Percentiles rank a stretch among this genome's conserved stretches.
phyloP scores from a whole-genome alignment of 1,284 basidiomycete species.

The Fomitiporia mediterranea region DNA sequence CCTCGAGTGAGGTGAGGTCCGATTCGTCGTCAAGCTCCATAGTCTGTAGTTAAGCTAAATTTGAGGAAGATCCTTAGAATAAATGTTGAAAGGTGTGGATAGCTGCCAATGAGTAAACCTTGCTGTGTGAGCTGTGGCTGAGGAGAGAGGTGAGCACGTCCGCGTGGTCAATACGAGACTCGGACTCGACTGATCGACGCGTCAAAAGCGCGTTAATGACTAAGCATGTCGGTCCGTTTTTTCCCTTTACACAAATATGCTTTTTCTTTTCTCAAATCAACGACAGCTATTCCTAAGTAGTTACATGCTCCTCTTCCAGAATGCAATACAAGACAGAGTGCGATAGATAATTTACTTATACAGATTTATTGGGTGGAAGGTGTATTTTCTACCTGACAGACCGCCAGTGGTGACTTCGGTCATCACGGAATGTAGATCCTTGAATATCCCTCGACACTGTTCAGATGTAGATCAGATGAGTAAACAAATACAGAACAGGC shows the following conservation, averaged over 20 bases:
- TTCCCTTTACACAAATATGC: neutral
- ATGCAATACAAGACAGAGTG: neutral
- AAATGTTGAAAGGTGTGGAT: neutral
- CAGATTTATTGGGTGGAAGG: neutral
- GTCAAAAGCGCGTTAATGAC: neutral
- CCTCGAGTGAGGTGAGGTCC: conserved; percentile 6
- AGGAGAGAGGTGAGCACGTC: neutral
- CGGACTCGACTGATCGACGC: neutral
- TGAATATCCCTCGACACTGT: conserved; percentile 71
- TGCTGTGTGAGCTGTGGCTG: neutral
- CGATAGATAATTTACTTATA: neutral
- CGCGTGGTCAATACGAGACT: neutral
- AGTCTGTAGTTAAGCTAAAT: neutral
- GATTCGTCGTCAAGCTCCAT: neutral
- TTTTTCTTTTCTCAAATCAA: neutral
- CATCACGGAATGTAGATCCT: conserved; percentile 57
- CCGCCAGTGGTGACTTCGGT: neutral
- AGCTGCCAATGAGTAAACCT: neutral
- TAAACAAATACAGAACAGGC: neutral
- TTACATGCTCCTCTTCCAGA: neutral
- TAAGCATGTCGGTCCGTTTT: too few species aligned
- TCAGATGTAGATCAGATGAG: neutral
- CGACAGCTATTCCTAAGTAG: neutral
- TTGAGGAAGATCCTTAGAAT: neutral
- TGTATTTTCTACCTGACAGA: neutral